A percentile compares a stretch with the other conserved stretches of the same genome.
These are phyloP conservation scores for Coleophoma cylindrospora DNA, from an alignment of 2,329 filamentous ascomycete genomes.

Conservation along the genomic window DNA sequence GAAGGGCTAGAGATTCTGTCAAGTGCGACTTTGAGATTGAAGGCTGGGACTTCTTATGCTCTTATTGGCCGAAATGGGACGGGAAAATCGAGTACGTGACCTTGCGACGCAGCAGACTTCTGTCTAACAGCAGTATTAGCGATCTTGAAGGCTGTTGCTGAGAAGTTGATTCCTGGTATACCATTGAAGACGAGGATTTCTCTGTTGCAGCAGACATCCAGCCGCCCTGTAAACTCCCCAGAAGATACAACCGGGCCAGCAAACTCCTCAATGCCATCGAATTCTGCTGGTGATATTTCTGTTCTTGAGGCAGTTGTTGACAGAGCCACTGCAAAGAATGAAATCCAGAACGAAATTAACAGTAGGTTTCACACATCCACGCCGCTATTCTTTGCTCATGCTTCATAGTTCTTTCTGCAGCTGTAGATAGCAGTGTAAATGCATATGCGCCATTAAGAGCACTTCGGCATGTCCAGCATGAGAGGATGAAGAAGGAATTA, in stretches of 20 bases:
- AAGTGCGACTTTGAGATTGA: slow-evolving; percentile 65
- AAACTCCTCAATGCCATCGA: not conserved
- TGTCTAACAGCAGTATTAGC: slow-evolving; percentile 24
- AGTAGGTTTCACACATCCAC: slow-evolving; percentile 31
- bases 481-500: slow-evolving; percentile 55
- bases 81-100: slow-evolving; percentile 68
- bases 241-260: slow-evolving; percentile 22
- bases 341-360: slow-evolving; percentile 55
- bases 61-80: slow-evolving; percentile 76
- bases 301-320: slow-evolving; percentile 68
- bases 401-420: slow-evolving; percentile 47
- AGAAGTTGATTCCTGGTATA: slow-evolving; percentile 74
- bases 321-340: slow-evolving; percentile 48
- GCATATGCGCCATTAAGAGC: slow-evolving; percentile 53
- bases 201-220: slow-evolving; percentile 62
- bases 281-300: slow-evolving; percentile 29
- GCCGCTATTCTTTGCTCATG: not conserved
- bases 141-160: slow-evolving; percentile 67
- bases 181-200: slow-evolving; percentile 60
- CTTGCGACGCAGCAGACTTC: not conserved
- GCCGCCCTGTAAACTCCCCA: slow-evolving; percentile 25
- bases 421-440: slow-evolving; percentile 50
- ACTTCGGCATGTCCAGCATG: slow-evolving; percentile 56
- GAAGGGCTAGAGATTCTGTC: slow-evolving; percentile 62
- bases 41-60: slow-evolving; percentile 71